These are phyloP conservation scores for Leptodontidium sp. DNA, from an alignment of 2,329 filamentous ascomycete species.

Conservation along the genomic window DNA sequence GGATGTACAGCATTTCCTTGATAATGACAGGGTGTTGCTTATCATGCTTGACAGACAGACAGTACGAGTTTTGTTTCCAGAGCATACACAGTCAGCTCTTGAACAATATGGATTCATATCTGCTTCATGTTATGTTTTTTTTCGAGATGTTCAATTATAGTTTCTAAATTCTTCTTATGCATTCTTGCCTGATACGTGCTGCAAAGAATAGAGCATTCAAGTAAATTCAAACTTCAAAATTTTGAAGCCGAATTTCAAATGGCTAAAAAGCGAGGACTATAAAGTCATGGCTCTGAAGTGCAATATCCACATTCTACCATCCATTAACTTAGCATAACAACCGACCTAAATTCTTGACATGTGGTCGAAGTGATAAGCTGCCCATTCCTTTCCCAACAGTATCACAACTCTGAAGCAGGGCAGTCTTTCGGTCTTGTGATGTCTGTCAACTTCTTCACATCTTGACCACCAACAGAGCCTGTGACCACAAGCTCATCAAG, in stretches of 20 bases:
- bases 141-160: no score
- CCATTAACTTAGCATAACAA: background rate
- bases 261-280: background rate
- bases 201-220: background rate
- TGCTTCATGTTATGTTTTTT: no score
- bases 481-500: background rate
- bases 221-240: background rate
- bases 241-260: background rate
- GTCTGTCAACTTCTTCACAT: background rate
- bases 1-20: background rate
- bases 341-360: background rate
- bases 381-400: background rate
- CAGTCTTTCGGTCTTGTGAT: conserved; percentile 6
- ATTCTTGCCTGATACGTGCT: background rate
- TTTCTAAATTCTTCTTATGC: no score
- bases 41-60: no score
- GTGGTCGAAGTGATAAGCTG: background rate
- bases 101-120: no score
- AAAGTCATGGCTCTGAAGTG: background rate
- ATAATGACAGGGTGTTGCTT: no score
- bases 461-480: background rate
- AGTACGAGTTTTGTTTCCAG: no score
- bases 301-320: background rate
- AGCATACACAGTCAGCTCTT: no score
- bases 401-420: background rate